A percentile compares a stretch with the other conserved stretches of the same genome.
Conservation (phyloP, 2,329 filamentous ascomycete species). For the Achaetomium macrosporum region DNA sequence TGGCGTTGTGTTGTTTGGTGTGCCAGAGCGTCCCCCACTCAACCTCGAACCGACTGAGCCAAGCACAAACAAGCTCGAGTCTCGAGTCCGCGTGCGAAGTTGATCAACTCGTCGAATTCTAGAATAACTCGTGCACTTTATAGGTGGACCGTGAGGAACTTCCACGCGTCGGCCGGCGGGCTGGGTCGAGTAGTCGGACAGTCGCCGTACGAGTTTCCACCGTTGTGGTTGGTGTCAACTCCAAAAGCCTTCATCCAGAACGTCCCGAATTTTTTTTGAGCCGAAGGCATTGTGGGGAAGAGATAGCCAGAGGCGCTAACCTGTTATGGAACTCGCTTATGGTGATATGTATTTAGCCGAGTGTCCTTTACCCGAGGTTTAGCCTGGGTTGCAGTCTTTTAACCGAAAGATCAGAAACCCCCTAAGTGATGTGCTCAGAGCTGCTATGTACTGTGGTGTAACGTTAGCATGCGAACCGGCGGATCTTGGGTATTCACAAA, state of each 20-base stretch:
- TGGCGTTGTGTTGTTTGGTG: slow-evolving; percentile 2
- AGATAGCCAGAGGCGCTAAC: slow-evolving; percentile 9
- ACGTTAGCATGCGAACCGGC: too few relatives aligned
- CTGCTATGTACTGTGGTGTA: too few relatives aligned
- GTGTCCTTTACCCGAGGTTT: neutral
- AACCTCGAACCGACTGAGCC: neutral
- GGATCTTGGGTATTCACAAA: too few relatives aligned
- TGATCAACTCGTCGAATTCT: slow-evolving; percentile 7
- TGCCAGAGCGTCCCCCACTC: slow-evolving; percentile 5
- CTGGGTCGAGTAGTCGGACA: slow-evolving; percentile 20
- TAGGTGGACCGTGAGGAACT: slow-evolving; percentile 19
- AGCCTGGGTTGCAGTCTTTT: neutral
- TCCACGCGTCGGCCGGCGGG: slow-evolving; percentile 20
- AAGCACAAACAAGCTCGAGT: neutral
- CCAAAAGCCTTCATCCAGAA: slow-evolving; percentile 3
- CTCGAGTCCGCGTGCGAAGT: neutral
- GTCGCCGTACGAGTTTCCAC: slow-evolving; percentile 21
- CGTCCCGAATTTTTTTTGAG: slow-evolving; percentile 18
- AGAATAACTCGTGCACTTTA: neutral
- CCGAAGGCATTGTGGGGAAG: slow-evolving; percentile 14
- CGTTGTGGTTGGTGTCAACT: slow-evolving; percentile 11
- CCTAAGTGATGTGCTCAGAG: too few relatives aligned
- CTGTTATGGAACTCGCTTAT: slow-evolving; percentile 6
- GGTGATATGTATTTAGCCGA: slow-evolving; percentile 3
- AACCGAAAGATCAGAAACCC: too few relatives aligned